Conservation (phyloP, 345 rosid species). For the Sisymbrium irio region DNA sequence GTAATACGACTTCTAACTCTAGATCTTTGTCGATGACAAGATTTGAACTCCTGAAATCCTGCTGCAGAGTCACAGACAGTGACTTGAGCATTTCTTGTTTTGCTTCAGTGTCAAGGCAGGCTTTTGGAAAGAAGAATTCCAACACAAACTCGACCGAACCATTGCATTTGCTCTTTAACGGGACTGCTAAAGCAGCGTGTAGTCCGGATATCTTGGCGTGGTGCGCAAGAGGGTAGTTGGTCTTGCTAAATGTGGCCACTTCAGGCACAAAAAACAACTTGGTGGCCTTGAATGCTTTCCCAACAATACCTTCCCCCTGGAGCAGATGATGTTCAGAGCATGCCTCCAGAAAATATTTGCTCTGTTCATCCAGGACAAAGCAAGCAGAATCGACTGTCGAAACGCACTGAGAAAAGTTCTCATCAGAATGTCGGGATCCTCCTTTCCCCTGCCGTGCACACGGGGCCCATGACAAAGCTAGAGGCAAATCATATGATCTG, state of each 20-base stretch:
- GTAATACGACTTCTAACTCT: constrained; percentile 46
- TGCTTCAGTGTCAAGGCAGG: constrained; percentile 47
- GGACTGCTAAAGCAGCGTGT: constrained; percentile 74
- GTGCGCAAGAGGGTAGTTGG: constrained; percentile 80
- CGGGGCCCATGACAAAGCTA: constrained; percentile 86
- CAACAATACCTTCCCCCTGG: constrained; percentile 78
- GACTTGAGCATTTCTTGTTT: constrained; percentile 49
- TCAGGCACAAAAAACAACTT: constrained; percentile 68
- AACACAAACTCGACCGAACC: constrained; percentile 66
- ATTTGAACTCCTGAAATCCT: constrained; percentile 49
- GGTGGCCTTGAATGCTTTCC: constrained; percentile 57
- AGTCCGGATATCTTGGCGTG: constrained; percentile 76
- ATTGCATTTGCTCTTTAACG: constrained; percentile 44
- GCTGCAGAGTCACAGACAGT: constrained; percentile 48
- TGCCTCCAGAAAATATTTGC: constrained; percentile 53
- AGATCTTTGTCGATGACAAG: constrained; percentile 53
- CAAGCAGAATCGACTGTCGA: constrained; percentile 69
- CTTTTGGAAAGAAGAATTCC: constrained; percentile 80
- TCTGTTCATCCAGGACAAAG: constrained; percentile 47
- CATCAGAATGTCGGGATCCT: constrained; percentile 67
- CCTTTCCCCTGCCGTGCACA: constrained; percentile 59
- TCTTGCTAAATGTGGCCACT: constrained; percentile 59
- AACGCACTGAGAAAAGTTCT: constrained; percentile 54
- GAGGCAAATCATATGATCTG: constrained; percentile 55
- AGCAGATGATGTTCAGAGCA: constrained; percentile 85